phyloP scores from a whole-genome alignment of 257 asterid species.

The Catharanthus roseus region DNA sequence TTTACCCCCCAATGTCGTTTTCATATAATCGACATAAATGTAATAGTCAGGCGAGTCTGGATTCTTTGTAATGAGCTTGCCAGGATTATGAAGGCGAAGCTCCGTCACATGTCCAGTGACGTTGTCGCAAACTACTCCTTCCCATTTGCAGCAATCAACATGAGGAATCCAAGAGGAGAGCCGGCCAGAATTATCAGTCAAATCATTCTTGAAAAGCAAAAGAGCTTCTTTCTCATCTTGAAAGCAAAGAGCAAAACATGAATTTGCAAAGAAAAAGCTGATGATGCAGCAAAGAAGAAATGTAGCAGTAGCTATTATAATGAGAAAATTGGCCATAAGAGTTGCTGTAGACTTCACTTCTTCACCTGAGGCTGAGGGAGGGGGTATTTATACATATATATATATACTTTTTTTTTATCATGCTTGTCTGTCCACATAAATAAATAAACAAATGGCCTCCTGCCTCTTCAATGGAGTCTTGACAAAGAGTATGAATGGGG shows the following conservation, averaged over 20 bases:
- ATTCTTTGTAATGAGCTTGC: not conserved
- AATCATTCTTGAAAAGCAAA: constrained; percentile 16
- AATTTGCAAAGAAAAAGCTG: not conserved
- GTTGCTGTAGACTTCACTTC: not conserved
- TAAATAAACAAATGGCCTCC: too few species aligned
- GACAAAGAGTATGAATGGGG: too few species aligned
- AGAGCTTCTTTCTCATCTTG: constrained; percentile 24
- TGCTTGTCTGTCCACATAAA: too few species aligned
- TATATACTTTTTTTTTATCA: too few species aligned
- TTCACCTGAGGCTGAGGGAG: too few species aligned
- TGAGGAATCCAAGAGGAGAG: constrained; percentile 17
- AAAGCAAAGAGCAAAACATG: not conserved
- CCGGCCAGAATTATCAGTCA: constrained; percentile 4
- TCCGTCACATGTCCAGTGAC: constrained; percentile 16
- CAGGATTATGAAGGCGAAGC: constrained; percentile 11
- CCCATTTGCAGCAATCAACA: constrained; percentile 27
- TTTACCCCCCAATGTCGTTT: constrained; percentile 1
- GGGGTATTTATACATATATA: too few species aligned
- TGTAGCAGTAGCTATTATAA: not conserved
- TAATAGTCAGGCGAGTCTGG: too few species aligned
- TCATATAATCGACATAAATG: too few species aligned
- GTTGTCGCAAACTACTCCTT: constrained; percentile 17
- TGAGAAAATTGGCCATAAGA: not conserved
- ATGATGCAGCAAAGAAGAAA: not conserved
- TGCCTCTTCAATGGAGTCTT: too few species aligned